phyloP scores from a whole-genome alignment of 2,329 filamentous ascomycete species.

The Neophaeococcomyces aloes region DNA sequence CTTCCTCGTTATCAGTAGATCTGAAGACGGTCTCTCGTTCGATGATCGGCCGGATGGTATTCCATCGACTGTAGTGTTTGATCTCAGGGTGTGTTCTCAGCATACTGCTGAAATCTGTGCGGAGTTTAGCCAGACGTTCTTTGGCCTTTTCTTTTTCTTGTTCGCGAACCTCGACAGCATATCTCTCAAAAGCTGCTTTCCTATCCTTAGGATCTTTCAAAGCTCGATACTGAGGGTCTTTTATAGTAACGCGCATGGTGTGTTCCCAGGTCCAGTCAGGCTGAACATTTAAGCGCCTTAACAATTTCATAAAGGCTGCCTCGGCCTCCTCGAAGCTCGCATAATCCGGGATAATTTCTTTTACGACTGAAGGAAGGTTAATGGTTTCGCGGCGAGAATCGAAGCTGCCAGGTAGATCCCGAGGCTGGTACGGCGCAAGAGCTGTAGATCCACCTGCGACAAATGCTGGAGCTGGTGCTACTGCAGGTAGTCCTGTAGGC shows the following conservation, averaged over 20 bases:
- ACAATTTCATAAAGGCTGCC: constrained; percentile 80
- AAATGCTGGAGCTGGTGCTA: constrained; percentile 40
- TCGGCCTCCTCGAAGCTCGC: constrained; percentile 77
- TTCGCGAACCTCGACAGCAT: constrained; percentile 74
- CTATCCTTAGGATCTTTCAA: constrained; percentile 88
- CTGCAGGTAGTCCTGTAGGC: constrained; percentile 29
- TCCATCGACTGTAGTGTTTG: constrained; percentile 94
- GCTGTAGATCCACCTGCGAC: constrained; percentile 46
- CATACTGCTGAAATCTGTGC: constrained; percentile 91
- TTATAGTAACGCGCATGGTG: constrained; percentile 72
- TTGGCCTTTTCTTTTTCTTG: constrained; percentile 93
- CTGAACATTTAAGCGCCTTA: constrained; percentile 75
- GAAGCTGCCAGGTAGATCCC: constrained; percentile 36
- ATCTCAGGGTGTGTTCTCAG: constrained; percentile 93
- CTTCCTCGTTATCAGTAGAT: constrained; percentile 75
- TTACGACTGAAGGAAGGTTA: constrained; percentile 26
- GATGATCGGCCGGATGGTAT: constrained; percentile 85
- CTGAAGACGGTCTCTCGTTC: constrained; percentile 93
- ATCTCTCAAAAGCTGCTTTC: constrained; percentile 87
- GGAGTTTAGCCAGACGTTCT: constrained; percentile 82
- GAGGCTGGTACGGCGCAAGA: constrained; percentile 37
- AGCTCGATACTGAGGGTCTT: constrained; percentile 83
- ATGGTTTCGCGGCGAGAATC: constrained; percentile 40
- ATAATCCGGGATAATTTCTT: constrained; percentile 62
- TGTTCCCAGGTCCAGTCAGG: constrained; percentile 91